These are phyloP conservation scores for Arabidopsis thaliana DNA, from an alignment of 345 rosid genomes.

Conservation along the genomic window DNA sequence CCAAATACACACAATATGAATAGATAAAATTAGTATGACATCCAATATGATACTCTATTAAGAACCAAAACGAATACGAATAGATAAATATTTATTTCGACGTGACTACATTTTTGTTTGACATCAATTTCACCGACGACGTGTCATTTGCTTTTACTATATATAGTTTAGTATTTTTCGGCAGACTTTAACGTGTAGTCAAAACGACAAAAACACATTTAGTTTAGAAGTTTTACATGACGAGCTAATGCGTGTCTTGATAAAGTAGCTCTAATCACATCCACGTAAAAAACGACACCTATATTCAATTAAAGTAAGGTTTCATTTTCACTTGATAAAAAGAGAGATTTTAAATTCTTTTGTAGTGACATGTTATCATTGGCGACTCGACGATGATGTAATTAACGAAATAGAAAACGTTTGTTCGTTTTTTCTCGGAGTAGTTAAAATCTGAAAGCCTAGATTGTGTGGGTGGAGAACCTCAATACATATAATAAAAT, in stretches of 20 bases:
- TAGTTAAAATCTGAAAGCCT: conserved; percentile 15
- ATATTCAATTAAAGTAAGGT: not conserved
- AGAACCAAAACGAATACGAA: not conserved
- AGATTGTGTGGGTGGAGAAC: conserved; percentile 29
- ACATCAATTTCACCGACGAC: conserved; percentile 2
- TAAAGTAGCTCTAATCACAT: not conserved
- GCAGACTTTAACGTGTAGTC: conserved; percentile 17
- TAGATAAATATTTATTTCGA: not conserved
- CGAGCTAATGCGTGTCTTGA: conserved; percentile 9
- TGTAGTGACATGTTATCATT: not conserved
- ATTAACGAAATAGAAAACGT: conserved; percentile 1
- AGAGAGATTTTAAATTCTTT: not conserved
- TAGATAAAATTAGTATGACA: not conserved
- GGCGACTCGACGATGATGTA: not conserved
- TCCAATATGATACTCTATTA: not conserved
- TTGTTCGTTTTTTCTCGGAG: conserved; percentile 1
- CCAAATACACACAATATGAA: not conserved
- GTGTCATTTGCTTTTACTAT: not conserved
- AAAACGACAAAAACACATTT: not conserved
- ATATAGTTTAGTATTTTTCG: not conserved
- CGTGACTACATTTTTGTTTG: not conserved
- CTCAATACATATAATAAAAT: conserved; percentile 1
- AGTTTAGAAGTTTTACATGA: conserved; percentile 7
- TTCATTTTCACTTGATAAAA: not conserved
- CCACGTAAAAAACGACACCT: not conserved